A percentile compares a stretch with the other conserved stretches of the same genome.
Evolutionary conservation across 148 eudicot species (phyloP).

Genomic region (Rheum nobile): DNA sequence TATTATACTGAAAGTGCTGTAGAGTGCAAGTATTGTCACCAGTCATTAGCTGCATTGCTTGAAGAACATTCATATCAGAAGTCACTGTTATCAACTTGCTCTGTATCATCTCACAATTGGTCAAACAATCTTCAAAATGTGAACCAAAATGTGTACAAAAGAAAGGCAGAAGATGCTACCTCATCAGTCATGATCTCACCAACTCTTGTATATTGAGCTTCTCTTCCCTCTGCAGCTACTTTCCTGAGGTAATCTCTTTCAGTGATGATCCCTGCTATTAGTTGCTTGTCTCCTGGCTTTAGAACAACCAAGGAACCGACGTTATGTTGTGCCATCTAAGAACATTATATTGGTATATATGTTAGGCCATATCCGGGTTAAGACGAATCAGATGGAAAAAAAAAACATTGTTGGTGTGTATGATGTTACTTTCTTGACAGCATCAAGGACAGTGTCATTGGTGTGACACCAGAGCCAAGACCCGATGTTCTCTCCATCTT

Average conservation of each 20-base stretch:
- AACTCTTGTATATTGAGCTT: slow-evolving; percentile 55
- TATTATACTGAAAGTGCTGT: neutral
- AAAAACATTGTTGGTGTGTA: neutral
- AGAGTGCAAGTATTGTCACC: slow-evolving; percentile 22
- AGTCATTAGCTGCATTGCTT: slow-evolving; percentile 91
- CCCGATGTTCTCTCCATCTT: slow-evolving; percentile 50
- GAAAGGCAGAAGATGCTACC: slow-evolving; percentile 23
- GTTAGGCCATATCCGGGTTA: neutral
- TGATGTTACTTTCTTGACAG: slow-evolving; percentile 51
- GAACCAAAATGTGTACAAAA: neutral
- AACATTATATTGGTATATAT: neutral
- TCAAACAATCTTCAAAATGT: no score
- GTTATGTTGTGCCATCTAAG: slow-evolving; percentile 71
- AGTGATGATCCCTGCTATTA: slow-evolving; percentile 68
- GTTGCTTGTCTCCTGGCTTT: slow-evolving; percentile 59
- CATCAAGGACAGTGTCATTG: slow-evolving; percentile 60
- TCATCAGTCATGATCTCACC: slow-evolving; percentile 74
- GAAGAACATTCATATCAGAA: slow-evolving; percentile 69
- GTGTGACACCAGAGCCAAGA: slow-evolving; percentile 74
- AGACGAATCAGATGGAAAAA: neutral
- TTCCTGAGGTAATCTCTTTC: slow-evolving; percentile 76
- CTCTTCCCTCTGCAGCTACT: slow-evolving; percentile 48
- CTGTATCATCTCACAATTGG: slow-evolving; percentile 20
- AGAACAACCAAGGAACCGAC: slow-evolving; percentile 85
- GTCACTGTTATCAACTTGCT: slow-evolving; percentile 61